phyloP scores from a whole-genome alignment of 75 land plant species.

The Isoetes taiwanensis region DNA sequence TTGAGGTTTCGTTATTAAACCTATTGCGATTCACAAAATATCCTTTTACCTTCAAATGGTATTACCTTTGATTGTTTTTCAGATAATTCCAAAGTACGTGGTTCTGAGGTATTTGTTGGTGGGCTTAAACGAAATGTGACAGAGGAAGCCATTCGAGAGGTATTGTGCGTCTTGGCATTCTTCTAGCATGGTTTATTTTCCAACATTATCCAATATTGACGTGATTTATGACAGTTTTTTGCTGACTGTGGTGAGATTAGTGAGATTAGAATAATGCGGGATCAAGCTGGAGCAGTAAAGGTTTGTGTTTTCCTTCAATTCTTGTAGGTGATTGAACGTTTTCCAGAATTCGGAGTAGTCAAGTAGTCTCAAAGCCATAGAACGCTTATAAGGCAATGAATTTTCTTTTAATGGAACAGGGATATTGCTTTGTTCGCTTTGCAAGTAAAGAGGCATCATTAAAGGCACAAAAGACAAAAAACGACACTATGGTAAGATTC shows the following conservation, averaged over 20 bases:
- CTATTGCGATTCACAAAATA: too few relatives aligned
- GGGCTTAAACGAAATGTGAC: constrained; percentile 18
- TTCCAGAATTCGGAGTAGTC: neutral
- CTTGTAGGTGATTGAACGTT: neutral
- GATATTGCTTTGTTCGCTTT: constrained; percentile 32
- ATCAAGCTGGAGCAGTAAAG: constrained; percentile 21
- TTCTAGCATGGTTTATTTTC: too few relatives aligned
- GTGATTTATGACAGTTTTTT: constrained; percentile 15
- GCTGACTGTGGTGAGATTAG: constrained; percentile 26
- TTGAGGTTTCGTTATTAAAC: too few relatives aligned
- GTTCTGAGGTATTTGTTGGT: constrained; percentile 34
- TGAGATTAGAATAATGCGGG: constrained; percentile 27
- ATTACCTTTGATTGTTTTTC: neutral
- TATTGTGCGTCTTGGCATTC: neutral
- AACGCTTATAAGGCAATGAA: neutral
- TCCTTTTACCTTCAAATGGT: too few relatives aligned
- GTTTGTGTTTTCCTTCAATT: constrained; percentile 10
- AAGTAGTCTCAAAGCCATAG: neutral
- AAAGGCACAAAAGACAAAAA: constrained; percentile 10
- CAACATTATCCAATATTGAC: neutral
- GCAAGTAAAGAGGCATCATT: constrained; percentile 25
- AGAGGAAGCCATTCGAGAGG: constrained; percentile 24
- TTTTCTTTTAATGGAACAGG: neutral
- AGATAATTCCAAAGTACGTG: constrained; percentile 1
- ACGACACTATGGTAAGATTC: constrained; percentile 3